Evolutionary conservation across 306 rosid genomes (phyloP).

Genomic region (Citrullus mucosospermus): DNA sequence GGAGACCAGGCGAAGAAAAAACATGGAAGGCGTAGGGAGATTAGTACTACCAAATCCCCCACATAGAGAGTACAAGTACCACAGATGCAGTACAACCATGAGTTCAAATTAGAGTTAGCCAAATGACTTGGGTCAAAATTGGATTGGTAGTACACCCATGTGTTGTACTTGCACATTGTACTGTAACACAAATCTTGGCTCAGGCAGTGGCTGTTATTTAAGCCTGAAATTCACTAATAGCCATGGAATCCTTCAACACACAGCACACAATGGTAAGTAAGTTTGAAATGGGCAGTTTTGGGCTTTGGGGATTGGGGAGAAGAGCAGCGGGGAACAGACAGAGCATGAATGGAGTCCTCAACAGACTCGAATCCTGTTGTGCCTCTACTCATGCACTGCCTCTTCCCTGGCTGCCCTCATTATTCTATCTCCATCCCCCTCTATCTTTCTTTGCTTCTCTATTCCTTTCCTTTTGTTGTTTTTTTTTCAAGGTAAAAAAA

Average conservation of each 20-base stretch:
- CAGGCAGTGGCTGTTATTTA: neutral
- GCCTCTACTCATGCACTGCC: constrained; percentile 91
- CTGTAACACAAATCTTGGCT: neutral
- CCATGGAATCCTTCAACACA: neutral
- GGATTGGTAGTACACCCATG: neutral
- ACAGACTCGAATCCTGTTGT: constrained; percentile 29
- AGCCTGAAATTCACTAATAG: neutral
- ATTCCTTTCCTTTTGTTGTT: neutral
- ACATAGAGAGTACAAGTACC: neutral
- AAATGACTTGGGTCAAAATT: neutral
- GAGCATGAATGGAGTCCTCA: constrained; percentile 80
- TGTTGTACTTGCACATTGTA: neutral
- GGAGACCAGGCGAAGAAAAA: neutral
- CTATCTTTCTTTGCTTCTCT: neutral
- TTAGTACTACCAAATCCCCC: neutral
- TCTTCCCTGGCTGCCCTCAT: constrained; percentile 79
- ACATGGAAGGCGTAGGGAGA: neutral
- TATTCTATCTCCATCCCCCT: neutral
- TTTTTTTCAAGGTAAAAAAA: no score
- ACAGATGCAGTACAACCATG: neutral
- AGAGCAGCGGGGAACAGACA: constrained; percentile 43
- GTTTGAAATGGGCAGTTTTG: neutral
- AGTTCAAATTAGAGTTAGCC: neutral
- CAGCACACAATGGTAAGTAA: neutral
- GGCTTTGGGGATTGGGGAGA: neutral